These are phyloP conservation scores for Camellia oleifera DNA, from an alignment of 179 eudicot genomes.

Conservation along the genomic window DNA sequence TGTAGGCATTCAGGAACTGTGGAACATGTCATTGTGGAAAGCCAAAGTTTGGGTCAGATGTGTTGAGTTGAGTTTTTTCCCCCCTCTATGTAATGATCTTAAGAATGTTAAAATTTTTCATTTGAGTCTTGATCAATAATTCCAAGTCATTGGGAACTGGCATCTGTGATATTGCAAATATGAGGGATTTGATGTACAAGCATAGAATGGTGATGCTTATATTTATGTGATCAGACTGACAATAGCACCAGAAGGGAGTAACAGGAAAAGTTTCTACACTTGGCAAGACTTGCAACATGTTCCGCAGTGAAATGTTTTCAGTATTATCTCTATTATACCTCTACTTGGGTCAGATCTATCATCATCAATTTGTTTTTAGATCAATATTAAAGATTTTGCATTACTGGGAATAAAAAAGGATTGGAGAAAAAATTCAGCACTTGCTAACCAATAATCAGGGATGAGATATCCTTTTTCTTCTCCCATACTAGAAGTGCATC, in stretches of 20 bases:
- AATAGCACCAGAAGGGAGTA: background rate
- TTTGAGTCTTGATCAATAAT: too few species aligned
- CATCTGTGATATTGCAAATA: too few species aligned
- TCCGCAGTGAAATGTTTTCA: background rate
- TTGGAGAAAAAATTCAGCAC: background rate
- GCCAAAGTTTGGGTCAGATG: too few species aligned
- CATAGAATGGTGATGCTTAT: background rate
- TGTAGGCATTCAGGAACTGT: too few species aligned
- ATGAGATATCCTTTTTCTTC: background rate
- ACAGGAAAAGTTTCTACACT: background rate
- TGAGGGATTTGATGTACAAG: background rate
- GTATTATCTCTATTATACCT: too few species aligned
- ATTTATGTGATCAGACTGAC: background rate
- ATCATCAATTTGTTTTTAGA: background rate
- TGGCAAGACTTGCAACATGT: background rate
- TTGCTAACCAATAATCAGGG: background rate
- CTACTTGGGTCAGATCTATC: background rate
- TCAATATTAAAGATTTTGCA: background rate
- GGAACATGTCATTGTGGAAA: too few species aligned
- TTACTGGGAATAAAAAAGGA: background rate
- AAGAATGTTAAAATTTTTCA: too few species aligned
- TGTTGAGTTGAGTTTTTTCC: too few species aligned
- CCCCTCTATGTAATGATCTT: too few species aligned
- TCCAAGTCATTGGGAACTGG: too few species aligned
- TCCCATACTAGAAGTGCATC: background rate